Percentiles rank a stretch among this genome's conserved stretches.
phyloP scores from a whole-genome alignment of 805 yeast species.

The Brettanomyces sp. region DNA sequence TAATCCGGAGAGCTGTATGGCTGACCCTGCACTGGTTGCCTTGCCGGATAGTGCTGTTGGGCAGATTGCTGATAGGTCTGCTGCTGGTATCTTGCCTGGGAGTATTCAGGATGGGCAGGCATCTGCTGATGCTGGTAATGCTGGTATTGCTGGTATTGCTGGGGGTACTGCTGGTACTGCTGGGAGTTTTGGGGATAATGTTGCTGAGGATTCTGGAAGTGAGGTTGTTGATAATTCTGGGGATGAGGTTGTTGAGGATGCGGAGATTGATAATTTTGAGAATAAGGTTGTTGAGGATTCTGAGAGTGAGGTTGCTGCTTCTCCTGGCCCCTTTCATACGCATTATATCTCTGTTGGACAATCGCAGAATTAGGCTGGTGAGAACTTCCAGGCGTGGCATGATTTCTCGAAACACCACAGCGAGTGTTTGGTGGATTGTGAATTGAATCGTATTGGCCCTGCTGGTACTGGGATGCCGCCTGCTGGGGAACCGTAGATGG shows the following conservation, averaged over 20 bases:
- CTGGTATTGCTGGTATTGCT: constrained; percentile 5
- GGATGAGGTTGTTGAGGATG: constrained; percentile 6
- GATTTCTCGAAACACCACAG: too few relatives aligned
- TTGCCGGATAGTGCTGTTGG: background rate
- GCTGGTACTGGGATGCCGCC: too few relatives aligned
- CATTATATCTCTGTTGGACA: background rate
- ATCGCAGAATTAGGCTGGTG: too few relatives aligned
- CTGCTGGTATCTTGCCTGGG: background rate
- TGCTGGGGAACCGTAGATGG: too few relatives aligned
- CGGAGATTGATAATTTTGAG: constrained; percentile 6
- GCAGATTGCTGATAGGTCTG: background rate
- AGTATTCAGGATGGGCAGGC: background rate
- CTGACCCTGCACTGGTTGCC: too few relatives aligned
- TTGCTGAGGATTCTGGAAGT: constrained; percentile 8
- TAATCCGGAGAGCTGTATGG: too few relatives aligned
- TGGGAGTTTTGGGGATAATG: constrained; percentile 6
- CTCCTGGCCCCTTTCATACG: background rate
- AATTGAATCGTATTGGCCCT: too few relatives aligned
- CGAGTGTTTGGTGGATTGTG: too few relatives aligned
- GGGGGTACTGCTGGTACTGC: constrained; percentile 3
- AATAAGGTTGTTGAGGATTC: constrained; percentile 10
- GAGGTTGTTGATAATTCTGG: constrained; percentile 8
- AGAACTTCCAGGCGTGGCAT: too few relatives aligned
- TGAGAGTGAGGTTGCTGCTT: constrained; percentile 9
- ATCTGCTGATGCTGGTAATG: constrained; percentile 11